Conservation (phyloP, 352 stramenopile genomes). For the Pythium dissotocum region DNA sequence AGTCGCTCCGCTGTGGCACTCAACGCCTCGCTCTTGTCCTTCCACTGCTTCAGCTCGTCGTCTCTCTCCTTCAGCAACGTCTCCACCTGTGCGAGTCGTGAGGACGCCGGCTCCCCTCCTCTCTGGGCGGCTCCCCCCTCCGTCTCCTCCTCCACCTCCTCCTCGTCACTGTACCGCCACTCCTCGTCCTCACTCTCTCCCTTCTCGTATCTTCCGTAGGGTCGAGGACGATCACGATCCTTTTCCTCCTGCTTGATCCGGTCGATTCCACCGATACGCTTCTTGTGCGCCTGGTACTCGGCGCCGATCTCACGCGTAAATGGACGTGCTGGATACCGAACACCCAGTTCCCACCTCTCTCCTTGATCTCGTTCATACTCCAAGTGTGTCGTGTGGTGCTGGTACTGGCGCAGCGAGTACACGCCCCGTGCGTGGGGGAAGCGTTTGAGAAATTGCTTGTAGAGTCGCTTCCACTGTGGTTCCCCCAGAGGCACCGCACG, state of each 20-base stretch:
- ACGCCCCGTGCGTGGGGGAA: background rate
- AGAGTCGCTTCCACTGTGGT: background rate
- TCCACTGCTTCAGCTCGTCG: background rate
- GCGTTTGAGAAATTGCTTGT: background rate
- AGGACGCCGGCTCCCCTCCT: background rate
- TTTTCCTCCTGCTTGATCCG: background rate
- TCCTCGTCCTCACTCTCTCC: background rate
- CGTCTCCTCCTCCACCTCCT: background rate
- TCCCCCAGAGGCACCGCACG: background rate
- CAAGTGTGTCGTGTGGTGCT: background rate
- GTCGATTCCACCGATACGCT: background rate
- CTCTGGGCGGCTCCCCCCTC: background rate
- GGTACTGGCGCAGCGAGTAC: background rate
- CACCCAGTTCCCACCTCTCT: background rate
- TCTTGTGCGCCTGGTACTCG: background rate
- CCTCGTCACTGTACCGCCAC: background rate
- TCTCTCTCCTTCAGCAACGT: background rate
- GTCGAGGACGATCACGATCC: background rate
- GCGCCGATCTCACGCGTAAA: background rate
- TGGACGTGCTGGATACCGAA: background rate
- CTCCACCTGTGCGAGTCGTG: background rate
- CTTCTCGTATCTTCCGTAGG: background rate
- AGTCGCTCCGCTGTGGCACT: background rate
- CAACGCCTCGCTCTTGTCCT: background rate
- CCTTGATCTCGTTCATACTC: background rate